Evolutionary conservation across 2,329 filamentous ascomycete species (phyloP), one percentile per base, ranked within the genome.

Genomic region (Tolypocladium capitatum): DNA sequence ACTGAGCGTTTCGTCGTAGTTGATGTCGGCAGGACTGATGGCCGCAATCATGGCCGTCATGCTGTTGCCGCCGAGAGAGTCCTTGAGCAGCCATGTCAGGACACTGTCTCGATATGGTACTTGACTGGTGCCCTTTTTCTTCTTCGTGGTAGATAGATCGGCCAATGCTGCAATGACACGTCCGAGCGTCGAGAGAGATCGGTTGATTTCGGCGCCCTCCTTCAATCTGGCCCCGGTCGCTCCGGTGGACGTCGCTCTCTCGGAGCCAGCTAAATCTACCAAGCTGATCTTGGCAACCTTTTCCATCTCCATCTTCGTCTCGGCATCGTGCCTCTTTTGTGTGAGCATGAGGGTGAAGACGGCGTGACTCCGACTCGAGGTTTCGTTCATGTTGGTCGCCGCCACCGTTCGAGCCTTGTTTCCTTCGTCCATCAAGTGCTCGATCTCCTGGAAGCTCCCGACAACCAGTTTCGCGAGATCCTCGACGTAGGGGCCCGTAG

Each of bases 11-110:
- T 98, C 92, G 55, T 98, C 92, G 62, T 94, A 97, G 68, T 98
- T 98, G 71, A 97, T 97, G 67, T 98, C 92, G 47, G 92, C 92
- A 4, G 92, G 92, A 60, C 90, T 96, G 62, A 98, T 96, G 46
- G 91, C 91, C 45, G 92, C 94, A 73, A 98, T 98, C 94, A 98
- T 98, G 50, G 92, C 92, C 24, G 92, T 98, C 86, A 97, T 91
- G 64, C 91, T 97, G 74, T 98, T 98, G 60, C 92, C 92, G 62
- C 92, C 92, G 6, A 98, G 70, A 4, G 91, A 97, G 64, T 98
- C 94, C 63, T 98, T 98, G 55, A 98, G 68, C 41, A 98, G 71
- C 92, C 92, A 98, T 1, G 92, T 98, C 55, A 98, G 70, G 45
- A 98, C 81, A 61, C 88, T 95, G 71, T 98, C 94, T 76, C 92